A percentile compares a stretch with the other conserved stretches of the same genome.
Conservation (phyloP, 2,329 filamentous ascomycete species). For the Bipolaris gigantea region DNA sequence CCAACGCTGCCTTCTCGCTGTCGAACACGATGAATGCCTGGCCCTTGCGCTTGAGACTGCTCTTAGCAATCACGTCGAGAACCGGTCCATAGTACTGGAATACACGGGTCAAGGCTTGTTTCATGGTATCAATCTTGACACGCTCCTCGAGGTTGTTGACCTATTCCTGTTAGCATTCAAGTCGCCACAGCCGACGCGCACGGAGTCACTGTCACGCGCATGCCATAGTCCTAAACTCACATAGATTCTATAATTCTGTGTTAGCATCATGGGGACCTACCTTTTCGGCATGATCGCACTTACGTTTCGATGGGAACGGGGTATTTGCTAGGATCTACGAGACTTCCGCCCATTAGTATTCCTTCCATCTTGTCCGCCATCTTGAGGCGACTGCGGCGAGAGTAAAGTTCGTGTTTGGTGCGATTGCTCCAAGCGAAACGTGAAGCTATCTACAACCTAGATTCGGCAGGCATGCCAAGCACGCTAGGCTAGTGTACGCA, state of each 20-base stretch:
- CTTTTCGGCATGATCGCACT: conserved; percentile 19
- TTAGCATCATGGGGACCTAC: conserved; percentile 31
- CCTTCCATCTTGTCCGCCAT: conserved; percentile 46
- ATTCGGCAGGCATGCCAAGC: conserved; percentile 17
- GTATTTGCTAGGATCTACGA: conserved; percentile 37
- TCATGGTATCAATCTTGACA: conserved; percentile 78
- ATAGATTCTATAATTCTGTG: conserved; percentile 36
- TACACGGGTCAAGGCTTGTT: conserved; percentile 71
- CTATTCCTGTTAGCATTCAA: conserved; percentile 40
- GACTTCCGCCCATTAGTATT: conserved; percentile 25
- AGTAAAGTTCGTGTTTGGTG: conserved; percentile 7
- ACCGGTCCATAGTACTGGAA: conserved; percentile 89
- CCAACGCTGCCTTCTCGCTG: conserved; percentile 71
- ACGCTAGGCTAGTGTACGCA: conserved; percentile 11
- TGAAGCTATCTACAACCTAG: conserved; percentile 19
- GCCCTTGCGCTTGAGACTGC: conserved; percentile 86
- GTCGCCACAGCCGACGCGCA: conserved; percentile 28
- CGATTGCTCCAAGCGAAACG: conserved; percentile 1
- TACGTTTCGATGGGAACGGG: conserved; percentile 44
- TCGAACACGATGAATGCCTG: conserved; percentile 96
- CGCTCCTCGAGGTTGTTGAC: conserved; percentile 88
- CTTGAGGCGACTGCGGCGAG: conserved; percentile 14
- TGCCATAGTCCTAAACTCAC: conserved; percentile 26
- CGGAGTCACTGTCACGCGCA: conserved; percentile 16
- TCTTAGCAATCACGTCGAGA: conserved; percentile 84